phyloP scores from a whole-genome alignment of 2,329 filamentous ascomycete genomes.

The Mollisia scopiformis region DNA sequence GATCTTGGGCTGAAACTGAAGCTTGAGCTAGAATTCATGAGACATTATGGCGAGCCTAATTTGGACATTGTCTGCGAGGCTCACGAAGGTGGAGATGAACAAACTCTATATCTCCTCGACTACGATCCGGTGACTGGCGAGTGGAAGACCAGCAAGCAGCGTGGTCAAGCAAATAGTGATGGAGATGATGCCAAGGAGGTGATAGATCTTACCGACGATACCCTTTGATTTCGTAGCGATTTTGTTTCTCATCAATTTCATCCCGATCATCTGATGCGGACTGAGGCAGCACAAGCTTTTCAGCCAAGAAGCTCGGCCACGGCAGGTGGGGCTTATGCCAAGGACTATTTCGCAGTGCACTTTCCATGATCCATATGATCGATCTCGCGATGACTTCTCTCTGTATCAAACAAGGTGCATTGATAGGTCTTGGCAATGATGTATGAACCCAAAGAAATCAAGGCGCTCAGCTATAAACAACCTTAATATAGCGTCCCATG shows the following conservation, averaged over 20 bases:
- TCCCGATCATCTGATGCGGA: no score
- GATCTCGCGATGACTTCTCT: no score
- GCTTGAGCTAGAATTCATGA: constrained; percentile 51
- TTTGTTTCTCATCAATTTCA: no score
- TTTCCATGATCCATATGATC: no score
- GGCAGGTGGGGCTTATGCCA: no score
- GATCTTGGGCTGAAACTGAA: constrained; percentile 33
- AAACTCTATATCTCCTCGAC: constrained; percentile 24
- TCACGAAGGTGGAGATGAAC: background rate
- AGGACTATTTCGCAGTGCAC: no score
- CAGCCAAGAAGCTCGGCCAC: no score
- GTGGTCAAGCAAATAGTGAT: background rate
- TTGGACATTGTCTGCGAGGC: constrained; percentile 35
- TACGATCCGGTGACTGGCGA: constrained; percentile 22
- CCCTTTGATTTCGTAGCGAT: no score
- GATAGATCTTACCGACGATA: background rate
- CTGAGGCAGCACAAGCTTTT: no score
- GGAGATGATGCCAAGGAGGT: background rate
- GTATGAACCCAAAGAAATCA: background rate
- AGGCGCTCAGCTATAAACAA: background rate
- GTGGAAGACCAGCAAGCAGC: background rate
- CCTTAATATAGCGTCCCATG: no score
- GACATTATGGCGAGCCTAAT: constrained; percentile 48
- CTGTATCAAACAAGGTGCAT: no score
- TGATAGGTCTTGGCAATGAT: no score